phyloP scores from a whole-genome alignment of 1,284 basidiomycete genomes.

The Psilocybe mexicana region DNA sequence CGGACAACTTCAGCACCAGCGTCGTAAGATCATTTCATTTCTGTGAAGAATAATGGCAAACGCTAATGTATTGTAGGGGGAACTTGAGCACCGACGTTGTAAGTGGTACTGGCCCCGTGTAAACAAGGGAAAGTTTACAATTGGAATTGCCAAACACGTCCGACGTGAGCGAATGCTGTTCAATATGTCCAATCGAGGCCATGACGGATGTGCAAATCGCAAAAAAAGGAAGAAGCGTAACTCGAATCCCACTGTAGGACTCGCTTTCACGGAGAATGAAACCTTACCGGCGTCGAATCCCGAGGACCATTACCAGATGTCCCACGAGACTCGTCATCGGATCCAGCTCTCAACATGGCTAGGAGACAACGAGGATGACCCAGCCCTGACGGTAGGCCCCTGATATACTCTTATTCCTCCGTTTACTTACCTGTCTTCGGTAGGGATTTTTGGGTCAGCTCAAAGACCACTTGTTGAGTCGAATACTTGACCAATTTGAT shows the following conservation, averaged over 20 bases:
- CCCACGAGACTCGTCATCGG: background rate
- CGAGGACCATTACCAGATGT: constrained; percentile 15
- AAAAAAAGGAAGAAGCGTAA: background rate
- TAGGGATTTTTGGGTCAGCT: constrained; percentile 24
- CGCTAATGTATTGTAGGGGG: constrained; percentile 26
- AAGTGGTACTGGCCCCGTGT: constrained; percentile 13
- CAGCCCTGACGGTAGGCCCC: constrained; percentile 18
- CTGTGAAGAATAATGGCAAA: constrained; percentile 23
- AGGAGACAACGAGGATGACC: constrained; percentile 21
- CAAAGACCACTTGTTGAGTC: constrained; percentile 23
- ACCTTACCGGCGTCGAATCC: constrained; percentile 6
- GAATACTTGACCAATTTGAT: constrained; percentile 1
- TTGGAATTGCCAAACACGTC: background rate
- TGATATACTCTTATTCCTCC: background rate
- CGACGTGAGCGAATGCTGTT: constrained; percentile 6
- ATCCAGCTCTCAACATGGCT: constrained; percentile 22
- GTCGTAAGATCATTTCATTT: constrained; percentile 14
- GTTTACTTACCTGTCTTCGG: background rate
- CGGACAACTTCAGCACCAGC: constrained; percentile 23
- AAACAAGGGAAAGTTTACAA: constrained; percentile 3
- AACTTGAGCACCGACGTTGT: constrained; percentile 42
- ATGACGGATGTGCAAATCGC: background rate
- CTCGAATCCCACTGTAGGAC: no score
- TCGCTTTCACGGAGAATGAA: constrained; percentile 13
- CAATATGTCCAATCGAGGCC: background rate